Base-by-base conservation (phyloP, 2,329 filamentous ascomycete species). In the Scedosporium dehoogii region DNA sequence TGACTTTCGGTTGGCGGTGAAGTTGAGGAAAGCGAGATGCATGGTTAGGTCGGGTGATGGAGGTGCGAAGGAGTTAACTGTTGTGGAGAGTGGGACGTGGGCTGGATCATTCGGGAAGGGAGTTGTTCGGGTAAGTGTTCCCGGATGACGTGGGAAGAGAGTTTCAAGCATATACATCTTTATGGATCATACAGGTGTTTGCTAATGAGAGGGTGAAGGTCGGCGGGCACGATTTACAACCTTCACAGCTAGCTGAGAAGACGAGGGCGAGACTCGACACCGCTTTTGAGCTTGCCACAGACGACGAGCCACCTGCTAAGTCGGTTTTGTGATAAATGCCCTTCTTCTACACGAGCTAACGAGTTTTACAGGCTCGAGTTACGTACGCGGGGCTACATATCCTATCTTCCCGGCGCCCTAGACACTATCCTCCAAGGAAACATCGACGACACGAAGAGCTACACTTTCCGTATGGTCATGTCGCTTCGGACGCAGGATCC, bases 401-500 rank as follows among this genome's bases (percentile, higher is more conserved):
- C 77, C 4, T 79, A 78, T 3, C 75, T 78, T 12, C 74, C 77
- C 58, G 76, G 79, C 57, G 67, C 76, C 59, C 73, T 78, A 63
- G 75, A 76, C 62, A 69, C 71, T 57, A 69, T 78, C 57, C 70
- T 78, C 33, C 18, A 68, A 72, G 51, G 70, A 55, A 74, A 74
- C 66, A 69, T 73, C 62, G 75, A 78, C 59, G 74, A 76, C 62
- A 74, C 75, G 10, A 72, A 74, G 14, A 73, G 74, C 62, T 81
- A 81, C 65, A 77, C 76, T 63, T 81, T 81, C 65, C 75, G 78
- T 64, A 72, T 81, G 67, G 79, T 79, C 63, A 75, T 78, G 63
- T 78, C 77, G 18, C 77, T 81, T 72, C 79, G 80, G 68, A 80
- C 79, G 23, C 72, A 76, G 3, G 79, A 81, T 69, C 75, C 78